A percentile compares a stretch with the other conserved stretches of the same genome.
These are phyloP conservation scores for Penicillium cosmopolitanum DNA, from an alignment of 495 filamentous ascomycete genomes.

Conservation along the genomic window DNA sequence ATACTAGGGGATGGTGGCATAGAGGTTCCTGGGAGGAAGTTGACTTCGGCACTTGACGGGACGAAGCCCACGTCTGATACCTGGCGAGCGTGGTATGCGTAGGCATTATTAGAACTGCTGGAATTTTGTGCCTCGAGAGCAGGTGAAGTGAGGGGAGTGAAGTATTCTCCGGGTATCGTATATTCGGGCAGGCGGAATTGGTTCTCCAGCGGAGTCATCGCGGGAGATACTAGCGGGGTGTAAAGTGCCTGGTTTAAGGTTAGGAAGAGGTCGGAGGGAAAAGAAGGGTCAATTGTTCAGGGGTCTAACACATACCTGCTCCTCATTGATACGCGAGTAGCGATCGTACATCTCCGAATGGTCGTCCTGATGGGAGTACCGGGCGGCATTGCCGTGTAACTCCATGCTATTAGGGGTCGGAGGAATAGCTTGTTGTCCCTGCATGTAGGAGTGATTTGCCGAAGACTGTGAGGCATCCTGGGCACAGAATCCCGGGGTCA, in stretches of 20 bases:
- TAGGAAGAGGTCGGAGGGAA: background rate
- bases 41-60: slow-evolving; percentile 53
- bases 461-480: slow-evolving; percentile 37
- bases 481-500: slow-evolving; percentile 45
- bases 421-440: slow-evolving; percentile 71
- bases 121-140: slow-evolving; percentile 82
- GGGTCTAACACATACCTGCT: slow-evolving; percentile 62
- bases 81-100: slow-evolving; percentile 38
- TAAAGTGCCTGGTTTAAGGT: slow-evolving; percentile 66
- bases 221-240: slow-evolving; percentile 92
- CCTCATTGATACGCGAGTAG: slow-evolving; percentile 75
- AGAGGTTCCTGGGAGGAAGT: slow-evolving; percentile 41
- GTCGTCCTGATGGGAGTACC: slow-evolving; percentile 65
- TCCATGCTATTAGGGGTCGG: slow-evolving; percentile 94
- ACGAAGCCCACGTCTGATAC: slow-evolving; percentile 46
- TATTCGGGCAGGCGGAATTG: slow-evolving; percentile 84
- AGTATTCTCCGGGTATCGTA: slow-evolving; percentile 83
- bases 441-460: slow-evolving; percentile 51
- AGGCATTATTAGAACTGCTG: slow-evolving; percentile 36
- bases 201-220: slow-evolving; percentile 86
- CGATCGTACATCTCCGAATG: slow-evolving; percentile 69
- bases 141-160: slow-evolving; percentile 91
- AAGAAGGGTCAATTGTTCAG: background rate
- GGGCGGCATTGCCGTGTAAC: slow-evolving; percentile 69
- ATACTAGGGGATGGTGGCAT: slow-evolving; percentile 37